Conservation (phyloP, 179 eudicot genomes). For the Corrigiola litoralis region DNA sequence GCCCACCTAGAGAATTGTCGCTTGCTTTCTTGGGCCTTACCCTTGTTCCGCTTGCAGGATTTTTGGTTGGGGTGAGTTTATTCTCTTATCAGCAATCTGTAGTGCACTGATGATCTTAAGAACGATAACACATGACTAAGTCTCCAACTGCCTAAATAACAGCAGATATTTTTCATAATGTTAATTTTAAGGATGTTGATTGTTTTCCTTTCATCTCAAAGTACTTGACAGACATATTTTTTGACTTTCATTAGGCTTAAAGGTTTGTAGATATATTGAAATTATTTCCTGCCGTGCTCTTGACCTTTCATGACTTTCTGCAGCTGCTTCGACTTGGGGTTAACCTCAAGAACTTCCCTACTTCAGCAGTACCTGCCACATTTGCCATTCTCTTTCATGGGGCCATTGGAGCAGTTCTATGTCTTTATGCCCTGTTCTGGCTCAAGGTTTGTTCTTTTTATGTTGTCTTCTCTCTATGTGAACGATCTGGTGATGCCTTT, state of each 20-base stretch:
- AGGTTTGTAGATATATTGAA: not conserved
- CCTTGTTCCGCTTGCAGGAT: slow-evolving; percentile 70
- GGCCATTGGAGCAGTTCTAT: slow-evolving; percentile 77
- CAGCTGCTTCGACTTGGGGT: slow-evolving; percentile 72
- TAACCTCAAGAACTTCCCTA: slow-evolving; percentile 81
- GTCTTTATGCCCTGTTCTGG: slow-evolving; percentile 80
- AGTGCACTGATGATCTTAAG: too few species aligned
- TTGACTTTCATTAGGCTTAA: not conserved
- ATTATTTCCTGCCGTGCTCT: not conserved
- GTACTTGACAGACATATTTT: too few species aligned
- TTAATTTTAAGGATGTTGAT: not conserved
- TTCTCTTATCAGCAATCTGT: not conserved
- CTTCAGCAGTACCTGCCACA: slow-evolving; percentile 53
- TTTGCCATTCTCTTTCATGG: slow-evolving; percentile 74
- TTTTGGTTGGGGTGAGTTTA: slow-evolving; percentile 75
- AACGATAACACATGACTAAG: not conserved
- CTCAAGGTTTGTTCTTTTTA: slow-evolving; percentile 53
- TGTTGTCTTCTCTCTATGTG: not conserved
- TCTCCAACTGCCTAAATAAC: too few species aligned
- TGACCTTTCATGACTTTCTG: slow-evolving; percentile 6
- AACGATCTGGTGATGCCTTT: too few species aligned
- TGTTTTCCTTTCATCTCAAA: not conserved
- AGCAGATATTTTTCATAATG: not conserved
- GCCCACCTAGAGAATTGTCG: slow-evolving; percentile 72
- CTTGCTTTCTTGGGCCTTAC: slow-evolving; percentile 70